A percentile compares a stretch with the other conserved stretches of the same genome.
Conservation (phyloP, 73 alveolate genomes). For the Tetrahymena borealis region DNA sequence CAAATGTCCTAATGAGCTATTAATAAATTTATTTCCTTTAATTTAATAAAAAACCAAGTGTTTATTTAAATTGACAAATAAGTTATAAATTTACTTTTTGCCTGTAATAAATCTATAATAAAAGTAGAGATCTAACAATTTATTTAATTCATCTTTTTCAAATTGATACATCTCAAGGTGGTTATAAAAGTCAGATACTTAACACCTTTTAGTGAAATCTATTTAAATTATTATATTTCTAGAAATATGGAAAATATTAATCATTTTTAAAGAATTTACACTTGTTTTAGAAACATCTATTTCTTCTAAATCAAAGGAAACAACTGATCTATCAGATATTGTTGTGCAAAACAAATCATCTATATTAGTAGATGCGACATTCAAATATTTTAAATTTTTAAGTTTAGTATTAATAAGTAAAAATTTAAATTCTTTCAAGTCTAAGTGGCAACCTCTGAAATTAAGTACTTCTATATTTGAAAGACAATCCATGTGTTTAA, state of each 20-base stretch:
- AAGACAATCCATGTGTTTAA: background rate
- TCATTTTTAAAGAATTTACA: background rate
- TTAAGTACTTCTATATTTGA: background rate
- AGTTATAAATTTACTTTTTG: background rate
- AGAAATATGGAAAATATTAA: background rate
- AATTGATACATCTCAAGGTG: background rate
- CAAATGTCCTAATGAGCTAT: too few relatives aligned
- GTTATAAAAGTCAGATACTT: background rate
- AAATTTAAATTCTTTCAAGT: background rate
- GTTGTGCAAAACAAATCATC: background rate
- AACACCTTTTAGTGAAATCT: background rate
- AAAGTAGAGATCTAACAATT: background rate
- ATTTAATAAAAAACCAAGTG: background rate
- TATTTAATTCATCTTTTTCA: background rate
- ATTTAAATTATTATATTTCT: background rate
- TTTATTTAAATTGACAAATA: too few relatives aligned
- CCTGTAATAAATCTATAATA: background rate
- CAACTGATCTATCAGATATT: background rate
- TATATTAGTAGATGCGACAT: background rate
- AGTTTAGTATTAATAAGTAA: background rate
- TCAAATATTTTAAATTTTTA: background rate
- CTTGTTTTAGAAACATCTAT: background rate
- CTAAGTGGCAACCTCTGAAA: background rate
- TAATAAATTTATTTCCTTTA: background rate
- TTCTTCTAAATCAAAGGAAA: background rate